Evolutionary conservation across 805 yeast species (phyloP).

Genomic region (Yarrowia sp.): DNA sequence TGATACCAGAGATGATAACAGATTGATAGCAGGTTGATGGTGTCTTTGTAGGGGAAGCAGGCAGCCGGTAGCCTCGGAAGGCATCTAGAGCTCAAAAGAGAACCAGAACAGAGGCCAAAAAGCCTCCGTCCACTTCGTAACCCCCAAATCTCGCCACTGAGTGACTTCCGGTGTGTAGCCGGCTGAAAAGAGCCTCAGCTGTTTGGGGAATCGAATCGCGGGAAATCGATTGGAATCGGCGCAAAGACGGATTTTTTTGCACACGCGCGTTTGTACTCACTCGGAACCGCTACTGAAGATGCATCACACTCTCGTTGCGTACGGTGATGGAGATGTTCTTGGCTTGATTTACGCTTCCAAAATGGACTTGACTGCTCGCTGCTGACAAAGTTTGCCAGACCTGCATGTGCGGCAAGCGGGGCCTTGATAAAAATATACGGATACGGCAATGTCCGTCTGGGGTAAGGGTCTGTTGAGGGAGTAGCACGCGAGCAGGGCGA

Average conservation of each 20-base stretch:
- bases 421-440: conserved; percentile 30
- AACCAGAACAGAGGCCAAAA: background rate
- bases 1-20: too few relatives aligned
- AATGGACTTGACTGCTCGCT: conserved; percentile 18
- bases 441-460: conserved; percentile 14
- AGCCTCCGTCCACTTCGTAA: background rate
- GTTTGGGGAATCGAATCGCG: too few relatives aligned
- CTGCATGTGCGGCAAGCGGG: conserved; percentile 38
- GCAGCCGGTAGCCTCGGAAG: too few relatives aligned
- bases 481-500: conserved; percentile 7
- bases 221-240: too few relatives aligned
- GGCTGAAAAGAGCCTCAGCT: background rate
- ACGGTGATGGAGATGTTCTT: conserved; percentile 35
- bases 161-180: conserved; percentile 2
- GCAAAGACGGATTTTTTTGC: too few relatives aligned
- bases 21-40: background rate
- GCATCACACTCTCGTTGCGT: conserved; percentile 26
- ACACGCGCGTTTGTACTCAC: conserved; percentile 8
- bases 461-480: background rate
- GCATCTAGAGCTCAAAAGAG: too few relatives aligned
- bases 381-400: conserved; percentile 34
- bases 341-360: conserved; percentile 33
- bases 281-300: conserved; percentile 38
- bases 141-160: background rate
- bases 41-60: too few relatives aligned